phyloP scores from a whole-genome alignment of 164 flowering plant species.

The Nelumbo lutea region DNA sequence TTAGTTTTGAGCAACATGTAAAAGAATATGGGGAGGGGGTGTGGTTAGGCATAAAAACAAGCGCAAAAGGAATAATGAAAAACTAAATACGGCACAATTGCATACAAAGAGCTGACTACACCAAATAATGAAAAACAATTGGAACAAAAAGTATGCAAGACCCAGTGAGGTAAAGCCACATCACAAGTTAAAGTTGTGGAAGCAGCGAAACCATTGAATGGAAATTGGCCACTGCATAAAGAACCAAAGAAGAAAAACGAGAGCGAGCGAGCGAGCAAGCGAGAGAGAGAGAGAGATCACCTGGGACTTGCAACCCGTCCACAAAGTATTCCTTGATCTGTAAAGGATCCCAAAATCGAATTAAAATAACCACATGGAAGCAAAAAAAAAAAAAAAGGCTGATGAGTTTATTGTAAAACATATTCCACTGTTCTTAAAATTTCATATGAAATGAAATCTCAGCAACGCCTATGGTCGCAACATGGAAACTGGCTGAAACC shows the following conservation, averaged over 20 bases:
- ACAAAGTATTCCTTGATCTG: not conserved
- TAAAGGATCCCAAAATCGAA: not conserved
- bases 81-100: not conserved
- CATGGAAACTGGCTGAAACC: not conserved
- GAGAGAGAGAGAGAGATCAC: no score
- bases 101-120: not conserved
- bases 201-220: not conserved
- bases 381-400: no score
- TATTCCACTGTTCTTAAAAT: not conserved
- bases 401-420: no score
- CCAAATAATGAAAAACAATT: not conserved
- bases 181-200: not conserved
- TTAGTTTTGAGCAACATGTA: not conserved
- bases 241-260: not conserved
- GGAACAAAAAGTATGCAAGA: not conserved
- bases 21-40: not conserved
- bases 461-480: not conserved
- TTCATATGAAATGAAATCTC: not conserved
- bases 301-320: not conserved
- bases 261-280: not conserved
- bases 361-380: not conserved
- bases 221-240: not conserved
- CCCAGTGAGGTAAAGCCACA: conserved; percentile 6
- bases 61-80: no score
- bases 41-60: not conserved